phyloP scores from a whole-genome alignment of 2,329 filamentous ascomycete genomes.

The Neobulgaria alba region DNA sequence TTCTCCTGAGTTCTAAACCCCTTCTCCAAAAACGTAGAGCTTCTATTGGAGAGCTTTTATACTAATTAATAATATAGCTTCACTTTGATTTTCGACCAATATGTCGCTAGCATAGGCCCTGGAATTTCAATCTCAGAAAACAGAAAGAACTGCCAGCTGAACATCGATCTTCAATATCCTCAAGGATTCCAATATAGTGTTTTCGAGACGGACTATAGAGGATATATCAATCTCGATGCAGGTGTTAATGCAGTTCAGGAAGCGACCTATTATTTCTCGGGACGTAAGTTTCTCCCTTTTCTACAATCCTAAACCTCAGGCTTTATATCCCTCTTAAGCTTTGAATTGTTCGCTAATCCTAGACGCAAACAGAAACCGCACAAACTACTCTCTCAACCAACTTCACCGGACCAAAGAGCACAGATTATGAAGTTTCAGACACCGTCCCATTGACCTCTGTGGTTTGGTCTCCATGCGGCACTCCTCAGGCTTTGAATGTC shows the following conservation, averaged over 20 bases:
- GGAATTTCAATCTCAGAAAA: conserved; percentile 8
- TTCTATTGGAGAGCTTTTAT: too few species aligned
- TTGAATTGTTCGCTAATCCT: background rate
- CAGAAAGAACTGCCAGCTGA: conserved; percentile 19
- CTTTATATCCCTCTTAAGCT: background rate
- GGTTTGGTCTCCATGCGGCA: conserved; percentile 17
- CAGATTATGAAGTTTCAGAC: conserved; percentile 11
- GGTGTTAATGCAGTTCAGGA: conserved; percentile 14
- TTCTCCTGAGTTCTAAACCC: too few species aligned
- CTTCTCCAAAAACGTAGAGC: too few species aligned
- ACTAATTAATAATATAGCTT: conserved; percentile 11
- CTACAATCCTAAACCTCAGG: too few species aligned
- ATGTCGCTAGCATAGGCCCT: conserved; percentile 16
- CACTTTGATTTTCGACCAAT: conserved; percentile 19
- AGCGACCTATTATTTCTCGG: conserved; percentile 18
- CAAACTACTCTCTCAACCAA: conserved; percentile 11
- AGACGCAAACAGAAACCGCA: conserved; percentile 5
- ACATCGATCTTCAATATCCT: conserved; percentile 16
- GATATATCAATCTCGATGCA: conserved; percentile 13
- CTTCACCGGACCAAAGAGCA: conserved; percentile 12
- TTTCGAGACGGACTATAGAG: conserved; percentile 12
- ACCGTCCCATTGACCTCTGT: conserved; percentile 12
- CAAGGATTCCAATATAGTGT: conserved; percentile 18
- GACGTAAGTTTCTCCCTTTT: conserved; percentile 5
- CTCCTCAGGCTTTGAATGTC: conserved; percentile 11